Conservation (phyloP, 805 yeast genomes). For the Saturnispora silvae region DNA sequence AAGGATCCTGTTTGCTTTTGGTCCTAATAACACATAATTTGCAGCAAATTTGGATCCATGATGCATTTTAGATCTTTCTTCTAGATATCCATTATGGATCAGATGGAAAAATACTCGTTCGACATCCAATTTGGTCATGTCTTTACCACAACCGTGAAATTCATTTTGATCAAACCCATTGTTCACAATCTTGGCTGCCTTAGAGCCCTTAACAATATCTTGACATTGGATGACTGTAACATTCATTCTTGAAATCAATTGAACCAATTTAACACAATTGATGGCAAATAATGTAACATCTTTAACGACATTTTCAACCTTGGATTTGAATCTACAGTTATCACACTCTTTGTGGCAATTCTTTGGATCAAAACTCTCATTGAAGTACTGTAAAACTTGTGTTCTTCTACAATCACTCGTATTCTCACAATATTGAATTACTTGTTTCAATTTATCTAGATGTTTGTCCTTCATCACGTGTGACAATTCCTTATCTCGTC, state of each 20-base stretch:
- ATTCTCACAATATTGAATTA: conserved; percentile 86
- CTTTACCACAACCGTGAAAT: conserved; percentile 65
- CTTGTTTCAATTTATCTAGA: conserved; percentile 64
- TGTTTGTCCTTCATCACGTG: conserved; percentile 64
- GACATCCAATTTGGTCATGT: conserved; percentile 52
- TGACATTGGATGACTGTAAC: conserved; percentile 76
- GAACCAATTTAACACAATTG: conserved; percentile 49
- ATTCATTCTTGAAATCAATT: conserved; percentile 40
- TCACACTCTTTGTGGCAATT: conserved; percentile 73
- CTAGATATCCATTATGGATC: conserved; percentile 51
- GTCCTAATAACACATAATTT: conserved; percentile 60
- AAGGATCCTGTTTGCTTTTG: conserved; percentile 40
- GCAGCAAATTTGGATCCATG: conserved; percentile 65
- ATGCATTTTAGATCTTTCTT: conserved; percentile 64
- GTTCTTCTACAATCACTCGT: conserved; percentile 80
- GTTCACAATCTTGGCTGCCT: conserved; percentile 45
- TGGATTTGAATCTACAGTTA: conserved; percentile 51
- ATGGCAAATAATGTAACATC: conserved; percentile 63
- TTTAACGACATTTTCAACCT: conserved; percentile 34
- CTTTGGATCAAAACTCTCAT: conserved; percentile 62
- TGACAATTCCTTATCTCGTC: conserved; percentile 60
- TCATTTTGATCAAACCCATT: conserved; percentile 51
- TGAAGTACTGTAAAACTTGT: conserved; percentile 83
- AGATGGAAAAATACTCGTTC: conserved; percentile 79
- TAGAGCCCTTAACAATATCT: conserved; percentile 72